Evolutionary conservation across 768 basidiomycete species (phyloP), one percentile per base, ranked within the genome.

Genomic region (Rhizopogon salebrosus): DNA sequence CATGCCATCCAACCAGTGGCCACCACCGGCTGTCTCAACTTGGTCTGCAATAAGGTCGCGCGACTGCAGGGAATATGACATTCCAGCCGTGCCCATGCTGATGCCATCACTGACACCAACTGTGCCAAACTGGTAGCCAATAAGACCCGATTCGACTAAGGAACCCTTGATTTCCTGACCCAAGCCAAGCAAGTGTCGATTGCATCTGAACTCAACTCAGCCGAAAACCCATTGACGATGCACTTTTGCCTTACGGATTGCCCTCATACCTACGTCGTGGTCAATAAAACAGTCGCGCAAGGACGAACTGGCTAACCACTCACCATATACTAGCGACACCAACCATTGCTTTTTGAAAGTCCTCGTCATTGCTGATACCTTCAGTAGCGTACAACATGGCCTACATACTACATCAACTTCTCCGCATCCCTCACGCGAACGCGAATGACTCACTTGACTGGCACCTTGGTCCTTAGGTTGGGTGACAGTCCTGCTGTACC

Each of bases 301-400:
- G 54, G 23, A 54, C n/a, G 35, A 29, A 45, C 18, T 35, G 5
- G 57, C 48, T 46, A 36, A 27, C 45, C 38, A 73, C 86, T 67
- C 65, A 94, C 97, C 97, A 99, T 34, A 99, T 89, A 60, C 93
- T 95, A 9, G 85, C 97, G 24, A 99, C 84, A 46, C 97, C 97
- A 52, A 99, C 90, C 95, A 98, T 98, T 41, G 95, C 85, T 68
- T 95, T 98, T 64, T 90, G 75, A 57, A 99, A 89, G 74, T 99
- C 97, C 2, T 76, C 79, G 58, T 95, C 89, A 14, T 62, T 72
- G 23, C 78, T 73, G 56, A 99, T 80, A 27, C 92, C 95, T 34
- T 98, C 97, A 1, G 97, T 99, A n/a, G 94, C 97, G 71, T 94
- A 99, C 45, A 99, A 75, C 97, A 99, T 98, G 31, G 97, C 97